A percentile compares a stretch with the other conserved stretches of the same genome.
These are phyloP conservation scores for Papiliotrema flavescens DNA, from an alignment of 1,284 basidiomycete species.

Conservation along the genomic window DNA sequence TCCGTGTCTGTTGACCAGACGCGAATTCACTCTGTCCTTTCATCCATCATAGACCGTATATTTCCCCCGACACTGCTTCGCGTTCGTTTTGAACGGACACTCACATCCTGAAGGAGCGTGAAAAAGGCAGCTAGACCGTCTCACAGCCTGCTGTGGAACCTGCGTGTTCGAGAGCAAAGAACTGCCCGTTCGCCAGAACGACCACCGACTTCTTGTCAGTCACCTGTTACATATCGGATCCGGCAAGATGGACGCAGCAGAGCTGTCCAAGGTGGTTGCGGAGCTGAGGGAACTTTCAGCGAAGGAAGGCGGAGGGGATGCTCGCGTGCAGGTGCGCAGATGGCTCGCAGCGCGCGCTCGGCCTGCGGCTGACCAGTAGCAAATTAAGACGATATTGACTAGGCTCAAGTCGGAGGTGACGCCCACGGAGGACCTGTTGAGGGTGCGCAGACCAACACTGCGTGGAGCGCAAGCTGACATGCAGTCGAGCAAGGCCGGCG, in stretches of 20 bases:
- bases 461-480: neutral
- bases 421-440: conserved; percentile 80
- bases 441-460: conserved; percentile 55
- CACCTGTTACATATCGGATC: neutral
- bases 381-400: conserved; percentile 65
- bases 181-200: too few relatives aligned
- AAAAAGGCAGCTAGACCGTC: too few relatives aligned
- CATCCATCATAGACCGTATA: too few relatives aligned
- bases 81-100: too few relatives aligned
- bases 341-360: neutral
- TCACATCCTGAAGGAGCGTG: too few relatives aligned
- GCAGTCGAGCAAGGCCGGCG: conserved; percentile 71
- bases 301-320: conserved; percentile 67
- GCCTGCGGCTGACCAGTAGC: conserved; percentile 52
- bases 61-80: too few relatives aligned
- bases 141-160: too few relatives aligned
- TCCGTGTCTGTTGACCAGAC: too few relatives aligned
- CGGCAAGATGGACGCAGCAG: conserved; percentile 30
- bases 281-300: conserved; percentile 61
- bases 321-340: neutral
- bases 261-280: conserved; percentile 30
- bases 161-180: too few relatives aligned
- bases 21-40: too few relatives aligned
- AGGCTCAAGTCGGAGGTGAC: conserved; percentile 72
- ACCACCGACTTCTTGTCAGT: neutral